These are phyloP conservation scores for Blastocystis sp. DNA, from an alignment of 352 stramenopile species.

Conservation along the genomic window DNA sequence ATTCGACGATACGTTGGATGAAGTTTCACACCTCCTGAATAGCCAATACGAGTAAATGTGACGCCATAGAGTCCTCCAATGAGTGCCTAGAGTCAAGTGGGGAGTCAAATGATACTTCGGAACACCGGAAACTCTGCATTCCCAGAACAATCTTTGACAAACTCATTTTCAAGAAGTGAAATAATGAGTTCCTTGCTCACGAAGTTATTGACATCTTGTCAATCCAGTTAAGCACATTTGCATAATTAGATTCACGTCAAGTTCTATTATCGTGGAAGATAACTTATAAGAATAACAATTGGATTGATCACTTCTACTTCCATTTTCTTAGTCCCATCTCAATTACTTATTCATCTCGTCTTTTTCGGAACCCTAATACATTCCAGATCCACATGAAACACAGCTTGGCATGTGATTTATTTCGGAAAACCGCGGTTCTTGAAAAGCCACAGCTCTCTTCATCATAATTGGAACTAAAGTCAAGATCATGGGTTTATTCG, in stretches of 20 bases:
- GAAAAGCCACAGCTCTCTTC: neutral
- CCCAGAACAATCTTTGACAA: constrained; percentile 42
- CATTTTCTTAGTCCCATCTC: too few species aligned
- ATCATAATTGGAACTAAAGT: neutral
- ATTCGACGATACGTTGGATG: constrained; percentile 37
- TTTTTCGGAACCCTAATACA: too few species aligned
- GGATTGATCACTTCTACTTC: too few species aligned
- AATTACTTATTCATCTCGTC: too few species aligned
- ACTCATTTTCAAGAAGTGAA: constrained; percentile 32
- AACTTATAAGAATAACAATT: too few species aligned
- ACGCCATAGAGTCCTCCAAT: constrained; percentile 40
- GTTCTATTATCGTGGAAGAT: too few species aligned
- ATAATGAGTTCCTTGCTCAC: neutral
- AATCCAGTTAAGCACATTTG: too few species aligned
- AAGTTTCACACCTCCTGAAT: neutral
- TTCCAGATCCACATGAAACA: too few species aligned
- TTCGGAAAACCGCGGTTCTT: too few species aligned
- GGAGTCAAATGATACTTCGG: neutral
- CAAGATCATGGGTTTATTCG: neutral
- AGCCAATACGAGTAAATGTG: constrained; percentile 30
- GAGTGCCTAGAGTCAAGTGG: constrained; percentile 16
- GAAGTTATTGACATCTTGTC: constrained; percentile 25
- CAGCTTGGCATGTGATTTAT: too few species aligned
- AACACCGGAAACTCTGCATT: constrained; percentile 63
- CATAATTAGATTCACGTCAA: too few species aligned